Percentiles rank a stretch among this genome's conserved stretches.
Evolutionary conservation across 1,284 basidiomycete species (phyloP).

Genomic region (Pascua guehoae): DNA sequence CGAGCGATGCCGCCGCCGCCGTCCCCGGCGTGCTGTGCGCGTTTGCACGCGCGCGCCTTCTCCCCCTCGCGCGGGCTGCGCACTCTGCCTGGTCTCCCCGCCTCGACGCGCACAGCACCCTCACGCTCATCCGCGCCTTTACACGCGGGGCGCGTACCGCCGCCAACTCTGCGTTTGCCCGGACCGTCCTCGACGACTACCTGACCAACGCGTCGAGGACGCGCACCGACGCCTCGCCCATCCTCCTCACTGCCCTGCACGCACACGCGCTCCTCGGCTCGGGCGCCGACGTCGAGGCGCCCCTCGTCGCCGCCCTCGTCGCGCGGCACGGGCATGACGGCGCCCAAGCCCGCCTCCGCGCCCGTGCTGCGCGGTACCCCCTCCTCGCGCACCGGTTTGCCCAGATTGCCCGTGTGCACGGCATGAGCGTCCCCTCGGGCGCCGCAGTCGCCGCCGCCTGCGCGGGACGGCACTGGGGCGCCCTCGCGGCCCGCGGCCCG

Average conservation of each 20-base stretch:
- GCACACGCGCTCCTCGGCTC: constrained; percentile 7
- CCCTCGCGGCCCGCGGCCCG: not conserved
- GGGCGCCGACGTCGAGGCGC: not conserved
- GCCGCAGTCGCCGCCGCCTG: constrained; percentile 10
- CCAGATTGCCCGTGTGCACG: not conserved
- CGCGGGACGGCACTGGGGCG: constrained; percentile 13
- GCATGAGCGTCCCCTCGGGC: not conserved
- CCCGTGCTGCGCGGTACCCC: not conserved
- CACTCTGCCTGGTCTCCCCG: not conserved
- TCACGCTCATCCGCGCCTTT: constrained; percentile 10
- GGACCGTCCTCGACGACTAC: constrained; percentile 6
- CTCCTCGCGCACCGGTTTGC: constrained; percentile 13
- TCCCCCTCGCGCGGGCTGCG: not conserved
- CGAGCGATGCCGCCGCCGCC: constrained; percentile 1
- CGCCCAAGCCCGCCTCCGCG: not conserved
- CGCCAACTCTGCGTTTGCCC: constrained; percentile 9
- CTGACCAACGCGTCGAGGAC: not conserved
- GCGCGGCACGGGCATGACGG: not conserved
- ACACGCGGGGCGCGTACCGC: constrained; percentile 7
- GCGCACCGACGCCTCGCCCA: not conserved
- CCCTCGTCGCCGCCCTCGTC: constrained; percentile 1
- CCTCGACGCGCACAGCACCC: constrained; percentile 8
- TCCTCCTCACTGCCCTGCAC: constrained; percentile 3
- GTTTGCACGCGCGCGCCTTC: constrained; percentile 10
- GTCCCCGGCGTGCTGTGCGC: constrained; percentile 12